Base-by-base conservation (phyloP, 1,284 basidiomycete species). In the Ustilago bromivora region DNA sequence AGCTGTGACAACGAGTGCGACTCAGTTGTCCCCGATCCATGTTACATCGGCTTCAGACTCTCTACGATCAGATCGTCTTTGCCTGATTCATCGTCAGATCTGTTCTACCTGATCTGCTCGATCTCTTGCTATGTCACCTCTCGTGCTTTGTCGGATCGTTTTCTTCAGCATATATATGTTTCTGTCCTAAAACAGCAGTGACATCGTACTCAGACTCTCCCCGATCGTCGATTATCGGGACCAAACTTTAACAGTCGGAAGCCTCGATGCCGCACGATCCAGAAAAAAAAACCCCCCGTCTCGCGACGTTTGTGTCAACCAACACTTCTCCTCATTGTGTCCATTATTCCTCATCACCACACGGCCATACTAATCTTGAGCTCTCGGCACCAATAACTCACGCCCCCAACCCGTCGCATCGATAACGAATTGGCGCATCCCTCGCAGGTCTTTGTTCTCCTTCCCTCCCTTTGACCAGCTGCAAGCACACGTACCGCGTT, bases 281-380 rank as follows among this genome's bases (percentile, higher is more conserved):
- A 46, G 19, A 46, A 23, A n/a, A 3, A 53, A 32, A 53, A 53
- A 34, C 3, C 38, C 1, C 23, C 31, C 28, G 28, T 13, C 31
- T 51, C 49, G 49, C 46, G 46, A 49, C 23, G 11, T 31, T 49
- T 49, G 11, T 12, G 31, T 28, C 49, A 51, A 51, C 13, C 32
- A 47, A 58, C 57, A 57, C 53, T 19, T 60, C 17, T n/a, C 56
- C 28, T 32, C 49, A 31, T 49, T 49, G 7, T 28, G n/a, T 49
- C 15, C 40, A 41, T 15, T 28, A 23, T 51, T 47, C 56, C 19
- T 49, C 23, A 19, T n/a, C 49, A 51, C n/a, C 49, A 46, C 17
- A 46, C 19, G 4, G 17, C 31, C 6, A 19, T 7, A 6, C 7
- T 19, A 15, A 8, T 7, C 43, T 19, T 19, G 3, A 46, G 43